Base-by-base conservation (phyloP, 2,329 filamentous ascomycete species). In the Sordariomycetes sp. region DNA sequence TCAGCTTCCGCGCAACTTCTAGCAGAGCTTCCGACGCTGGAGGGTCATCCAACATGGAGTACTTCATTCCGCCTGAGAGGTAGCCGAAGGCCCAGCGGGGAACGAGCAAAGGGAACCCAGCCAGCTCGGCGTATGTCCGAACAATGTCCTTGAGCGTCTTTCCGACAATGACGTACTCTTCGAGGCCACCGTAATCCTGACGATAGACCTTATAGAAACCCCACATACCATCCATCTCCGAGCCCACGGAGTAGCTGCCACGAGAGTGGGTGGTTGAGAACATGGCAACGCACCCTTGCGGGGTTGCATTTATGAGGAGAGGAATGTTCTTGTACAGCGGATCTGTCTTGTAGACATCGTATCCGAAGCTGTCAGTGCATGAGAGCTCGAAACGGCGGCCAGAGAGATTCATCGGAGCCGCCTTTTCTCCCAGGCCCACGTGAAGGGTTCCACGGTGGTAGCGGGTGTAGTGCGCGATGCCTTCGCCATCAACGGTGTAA, bases 301-400 rank as follows among this genome's bases (percentile, higher is more conserved):
- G 70, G 0, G 74, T 79, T 1, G 72, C 75, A 36, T 82, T 82
- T 54, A 86, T 79, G 19, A 86, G 61, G 0, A 86, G 64, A 0
- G 82, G 82, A 25, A 85, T 82, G 46, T 85, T 77, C 56, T 86
- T 86, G 59, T 86, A 86, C 35, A 85, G 61, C 1, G 81, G 81
- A 50, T 86, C 80, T 3, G 79, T 81, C 8, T 70, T 69, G 48
- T 83, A 75, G 4, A 76, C 71, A 44, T 86, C 79, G 47, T 86
- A 85, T 3, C 81, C 79, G 44, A 86, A 86, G 24, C 72, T 79
- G 51, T 86, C 81, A 0, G 77, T 84, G 3, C 77, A 79, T 0
- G 78, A 75, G 11, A 86, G 61, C 18, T 70, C 66, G 50, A 85
- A 86, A 18, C 72, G 64, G 1, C 81, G 68, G 21, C 76, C 78